Evolutionary conservation across 2,329 filamentous ascomycete species (phyloP), one percentile per base, ranked within the genome.

Genomic region (Alternaria angustiovoidea): DNA sequence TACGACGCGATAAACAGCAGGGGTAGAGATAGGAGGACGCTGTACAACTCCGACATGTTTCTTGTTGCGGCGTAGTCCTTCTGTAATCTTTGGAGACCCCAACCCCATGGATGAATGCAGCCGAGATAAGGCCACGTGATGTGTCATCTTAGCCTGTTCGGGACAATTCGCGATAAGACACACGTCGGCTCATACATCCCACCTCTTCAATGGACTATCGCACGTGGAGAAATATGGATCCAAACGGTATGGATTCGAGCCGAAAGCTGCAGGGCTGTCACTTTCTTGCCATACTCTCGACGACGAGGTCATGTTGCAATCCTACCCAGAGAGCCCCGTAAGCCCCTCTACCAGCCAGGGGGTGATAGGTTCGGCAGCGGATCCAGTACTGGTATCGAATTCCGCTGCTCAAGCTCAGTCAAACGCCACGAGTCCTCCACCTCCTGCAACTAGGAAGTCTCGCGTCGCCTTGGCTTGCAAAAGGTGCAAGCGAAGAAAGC

Each of bases 401-500:
- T 57, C 22, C 52, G 56, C 59, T 26, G 51, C 53, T 26, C 60
- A 66, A 57, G 52, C 28, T 22, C 26, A 34, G 24, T 48, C 58
- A 34, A 48, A 59, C 51, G 51, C 34, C 14, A 28, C 56, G 26
- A 59, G 42, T 28, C 12, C 56, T 28, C 44, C 54, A 20, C 14
- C 44, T 14, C 53, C 54, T 43, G 53, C 57, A 24, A 41, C 62
- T 30, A 66, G 67, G 7, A 63, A 68, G 57, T 56, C 62, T 52
- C 69, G 70, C 5, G 67, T 71, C 20, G 68, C 64, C 11, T 58
- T 72, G 52, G 70, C 70, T 12, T 73, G 69, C 51, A 67, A 68
- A 54, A 63, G 69, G 60, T 73, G 70, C 44, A 73, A 73, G 51
- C 60, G 70, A 12, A 62, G 70, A 53, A 73, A 73, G 51, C 70